Base-by-base conservation (phyloP, 345 rosid species). In the Euphorbia tirucalli region DNA sequence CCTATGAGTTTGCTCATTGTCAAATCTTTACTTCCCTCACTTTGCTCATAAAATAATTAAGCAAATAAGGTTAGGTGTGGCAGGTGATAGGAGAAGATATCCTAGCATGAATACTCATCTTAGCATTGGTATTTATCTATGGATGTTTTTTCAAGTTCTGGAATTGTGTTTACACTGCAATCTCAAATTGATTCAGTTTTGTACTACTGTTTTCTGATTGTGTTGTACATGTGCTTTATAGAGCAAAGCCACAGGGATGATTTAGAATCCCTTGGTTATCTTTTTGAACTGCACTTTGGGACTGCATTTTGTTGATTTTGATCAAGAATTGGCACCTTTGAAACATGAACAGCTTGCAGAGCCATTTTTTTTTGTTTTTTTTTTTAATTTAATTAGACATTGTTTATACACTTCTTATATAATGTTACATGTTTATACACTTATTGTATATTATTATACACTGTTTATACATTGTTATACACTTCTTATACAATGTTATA, bases 211-310 rank as follows among this genome's bases (percentile, higher is more conserved):
- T 55, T 64, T 48, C 16, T 76, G 60, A 60, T 71, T 69, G 13
- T 49, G 5, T 48, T 77, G 1, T 31, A 32, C 44, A 15, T 59
- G 2, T 69, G 5, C 27, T 49, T 50, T 30, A 48, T 30, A 93
- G 98, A 93, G 77, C 98, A 93, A 91, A 93, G 98, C 81, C 91
- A 97, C 72, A 85, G 98, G 85, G 98, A 93, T 83, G 98, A 93
- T 86, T 79, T 93, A 71, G 98, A 93, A 79, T 91, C 98, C 2
- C 89, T 93, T 74, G 98, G 98, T 82, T 93, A 88, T 69, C 96
- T 93, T 50, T 87, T 93, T n/a, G n/a, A n/a, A n/a, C n/a, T n/a
- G n/a, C n/a, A n/a, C n/a, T n/a, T n/a, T n/a, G n/a, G n/a, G n/a
- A n/a, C n/a, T n/a, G n/a, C n/a, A n/a, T n/a, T n/a, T n/a, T n/a